Conservation (phyloP, 2,329 filamentous ascomycete genomes). For the Bipolaris victoriae region DNA sequence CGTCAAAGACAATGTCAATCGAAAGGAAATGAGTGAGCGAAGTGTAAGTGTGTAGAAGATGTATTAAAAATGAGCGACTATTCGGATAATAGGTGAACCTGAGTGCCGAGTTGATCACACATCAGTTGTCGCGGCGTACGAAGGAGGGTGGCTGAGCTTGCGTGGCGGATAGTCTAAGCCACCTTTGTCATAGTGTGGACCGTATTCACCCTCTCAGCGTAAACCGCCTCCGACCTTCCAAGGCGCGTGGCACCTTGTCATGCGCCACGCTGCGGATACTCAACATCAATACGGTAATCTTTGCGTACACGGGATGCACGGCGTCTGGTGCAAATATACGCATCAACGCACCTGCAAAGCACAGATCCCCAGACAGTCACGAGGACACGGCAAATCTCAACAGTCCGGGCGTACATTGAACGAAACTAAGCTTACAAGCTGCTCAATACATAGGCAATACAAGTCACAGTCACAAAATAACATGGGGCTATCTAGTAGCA, state of each 20-base stretch:
- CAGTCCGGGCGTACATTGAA: neutral
- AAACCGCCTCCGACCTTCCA: neutral
- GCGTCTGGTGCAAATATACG: neutral
- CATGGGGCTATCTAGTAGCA: conserved; percentile 11
- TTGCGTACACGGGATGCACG: neutral
- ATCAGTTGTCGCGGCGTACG: conserved; percentile 17
- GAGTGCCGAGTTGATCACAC: conserved; percentile 14
- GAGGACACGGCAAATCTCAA: neutral
- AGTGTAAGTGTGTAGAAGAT: neutral
- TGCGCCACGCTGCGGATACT: conserved; percentile 3
- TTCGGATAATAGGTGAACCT: neutral
- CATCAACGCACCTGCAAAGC: neutral
- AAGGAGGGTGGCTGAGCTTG: conserved; percentile 18
- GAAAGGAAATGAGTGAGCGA: conserved; percentile 2
- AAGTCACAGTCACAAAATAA: conserved; percentile 13
- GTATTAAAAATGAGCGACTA: conserved; percentile 3
- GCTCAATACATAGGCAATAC: conserved; percentile 1
- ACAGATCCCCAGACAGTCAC: neutral
- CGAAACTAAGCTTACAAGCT: neutral
- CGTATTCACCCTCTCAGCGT: neutral
- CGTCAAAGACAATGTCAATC: neutral
- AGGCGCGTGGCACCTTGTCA: conserved; percentile 4
- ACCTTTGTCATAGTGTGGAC: neutral
- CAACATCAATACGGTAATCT: neutral
- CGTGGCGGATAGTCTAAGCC: conserved; percentile 13